Base-by-base conservation (phyloP, 192 early-diverging fungal species). In the Gryganskiella cystojenkinii region DNA sequence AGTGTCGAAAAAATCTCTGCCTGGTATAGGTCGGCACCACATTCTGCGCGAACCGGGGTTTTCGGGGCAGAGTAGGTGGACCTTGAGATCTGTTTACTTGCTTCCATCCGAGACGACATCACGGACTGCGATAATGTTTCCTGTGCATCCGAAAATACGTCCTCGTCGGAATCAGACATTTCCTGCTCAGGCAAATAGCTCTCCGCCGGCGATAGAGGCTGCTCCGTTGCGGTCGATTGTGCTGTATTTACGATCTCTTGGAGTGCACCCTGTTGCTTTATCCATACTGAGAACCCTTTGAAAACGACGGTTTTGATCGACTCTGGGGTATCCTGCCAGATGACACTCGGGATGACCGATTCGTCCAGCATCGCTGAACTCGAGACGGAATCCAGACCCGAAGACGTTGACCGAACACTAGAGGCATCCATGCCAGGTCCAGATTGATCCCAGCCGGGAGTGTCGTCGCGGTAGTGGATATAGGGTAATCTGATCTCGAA, bases 381-480 rank as follows among this genome's bases (percentile, higher is more conserved):
- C 24, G 71, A 51, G 22, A 49, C 47, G 2, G 65, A 76, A 0
- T 76, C 74, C 2, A 50, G 58, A 13, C 43, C 30, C 19, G 52
- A 65, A 1, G 68, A 71, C 6, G 60, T 49, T 4, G 55, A 54
- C 4, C 67, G 35, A 25, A 60, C n/a, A 31, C 50, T 62, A 24
- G 76, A 61, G 13, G 78, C 47, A 44, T 50, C 58, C 37, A 70
- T 67, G 5, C 57, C 50, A 0, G 61, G 50, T 24, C 70, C 30
- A 19, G 80, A 59, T 28, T 84, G 82, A 28, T 66, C 74, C 34
- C 86, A 82, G 20, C 82, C 86, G 11, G 85, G 87, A 11, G 88
- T 88, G 43, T 90, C 88, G 62, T 91, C 90, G 22, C 66, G 69
- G 67, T 85, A 90, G 3, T 82, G 79, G 54, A 91, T 83, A 7